Base-by-base conservation (phyloP, 108 stramenopile genomes). In the Epithemia pelagica region DNA sequence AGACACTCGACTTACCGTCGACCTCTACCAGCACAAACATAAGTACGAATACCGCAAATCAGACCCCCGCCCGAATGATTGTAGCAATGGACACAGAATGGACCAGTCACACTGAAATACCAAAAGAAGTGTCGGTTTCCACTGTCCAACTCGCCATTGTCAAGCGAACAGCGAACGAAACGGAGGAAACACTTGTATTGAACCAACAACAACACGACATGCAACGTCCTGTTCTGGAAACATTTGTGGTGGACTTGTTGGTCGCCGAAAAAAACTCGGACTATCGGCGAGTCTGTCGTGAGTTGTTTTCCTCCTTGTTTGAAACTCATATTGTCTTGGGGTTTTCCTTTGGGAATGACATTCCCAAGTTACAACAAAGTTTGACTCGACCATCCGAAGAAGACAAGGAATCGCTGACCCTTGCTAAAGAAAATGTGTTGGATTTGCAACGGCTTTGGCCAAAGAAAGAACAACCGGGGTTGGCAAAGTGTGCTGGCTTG, bases 81-180 rank as follows among this genome's bases (percentile, higher is more conserved):
- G 46, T 68, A 37, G 74, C 74, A 2, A 64, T 74, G 21, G 74
- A 74, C 54, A 59, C 74, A 27, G 74, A 74, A 63, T 74, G 74
- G 74, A 62, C 67, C 23, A 59, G 7, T 27, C 20, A 1, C 20
- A n/a, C n/a, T n/a, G n/a, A n/a, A n/a, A n/a, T n/a, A n/a, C 2
- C 8, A 28, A 25, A 26, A n/a, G 67, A 53, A n/a, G 64, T 3
- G 2, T 18, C 18, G 5, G 20, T 54, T 10, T 52, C 69, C n/a
- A 72, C 64, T 25, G 25, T 72, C 23, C 71, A 72, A 59, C 5
- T 72, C 37, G 30, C 71, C 18, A 56, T 68, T 68, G 7, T 32
- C 26, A 26, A 1, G 24, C 27, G 3, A 23, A 59, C 1, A 25
- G 29, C 10, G 58, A 24, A 0, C 20, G 23, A 28, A 54, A 25